Evolutionary conservation across 1,284 basidiomycete genomes (phyloP).

Genomic region (Ganoderma boninense): DNA sequence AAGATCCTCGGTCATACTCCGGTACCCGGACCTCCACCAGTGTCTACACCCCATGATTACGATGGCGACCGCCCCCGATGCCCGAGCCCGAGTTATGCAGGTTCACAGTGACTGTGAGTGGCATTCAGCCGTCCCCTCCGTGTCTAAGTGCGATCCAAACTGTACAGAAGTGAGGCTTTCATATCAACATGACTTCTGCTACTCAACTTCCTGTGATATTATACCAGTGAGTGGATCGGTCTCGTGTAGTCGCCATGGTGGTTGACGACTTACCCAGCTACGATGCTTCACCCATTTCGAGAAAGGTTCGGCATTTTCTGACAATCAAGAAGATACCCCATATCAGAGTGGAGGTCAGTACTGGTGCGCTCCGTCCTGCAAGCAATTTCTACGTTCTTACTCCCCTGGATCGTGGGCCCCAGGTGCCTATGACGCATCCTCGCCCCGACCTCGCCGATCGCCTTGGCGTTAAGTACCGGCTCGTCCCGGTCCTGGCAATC

Average conservation of each 20-base stretch:
- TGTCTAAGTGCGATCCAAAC: background rate
- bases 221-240: constrained; percentile 11
- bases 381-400: background rate
- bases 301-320: constrained; percentile 60
- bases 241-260: background rate
- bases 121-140: background rate
- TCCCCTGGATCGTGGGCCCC: background rate
- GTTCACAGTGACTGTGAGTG: no score
- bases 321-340: constrained; percentile 58
- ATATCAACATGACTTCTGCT: constrained; percentile 6
- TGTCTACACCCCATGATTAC: no score
- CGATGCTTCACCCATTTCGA: constrained; percentile 58
- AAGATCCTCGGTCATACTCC: no score
- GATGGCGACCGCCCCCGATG: no score
- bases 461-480: constrained; percentile 58
- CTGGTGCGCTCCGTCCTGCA: no score
- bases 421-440: constrained; percentile 59
- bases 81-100: no score
- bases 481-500: constrained; percentile 62
- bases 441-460: constrained; percentile 59
- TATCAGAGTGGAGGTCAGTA: constrained; percentile 52
- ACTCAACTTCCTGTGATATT: constrained; percentile 16
- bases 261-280: constrained; percentile 37
- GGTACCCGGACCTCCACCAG: no score
- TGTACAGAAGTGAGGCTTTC: background rate